A percentile compares a stretch with the other conserved stretches of the same genome.
Evolutionary conservation across 2,329 filamentous ascomycete species (phyloP).

Genomic region (Pezicula neosporulosa): DNA sequence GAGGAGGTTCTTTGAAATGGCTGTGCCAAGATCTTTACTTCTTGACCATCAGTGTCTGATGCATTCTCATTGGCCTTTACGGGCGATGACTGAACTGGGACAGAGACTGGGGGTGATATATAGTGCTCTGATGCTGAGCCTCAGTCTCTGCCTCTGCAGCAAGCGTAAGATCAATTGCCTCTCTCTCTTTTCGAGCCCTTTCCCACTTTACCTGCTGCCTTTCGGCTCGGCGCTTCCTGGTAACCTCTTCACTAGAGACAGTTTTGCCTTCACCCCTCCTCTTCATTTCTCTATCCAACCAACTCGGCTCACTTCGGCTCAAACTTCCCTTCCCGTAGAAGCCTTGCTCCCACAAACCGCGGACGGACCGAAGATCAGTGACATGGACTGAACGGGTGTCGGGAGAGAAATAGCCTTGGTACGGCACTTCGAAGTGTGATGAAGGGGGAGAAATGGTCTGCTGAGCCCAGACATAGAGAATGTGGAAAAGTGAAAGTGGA

Average conservation of each 20-base stretch:
- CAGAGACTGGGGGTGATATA: neutral
- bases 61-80: neutral
- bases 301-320: constrained; percentile 92
- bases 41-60: constrained; percentile 24
- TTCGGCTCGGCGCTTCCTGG: constrained; percentile 72
- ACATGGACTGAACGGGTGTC: constrained; percentile 82
- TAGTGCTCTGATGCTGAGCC: neutral
- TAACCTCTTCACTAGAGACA: constrained; percentile 79
- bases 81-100: too few species aligned
- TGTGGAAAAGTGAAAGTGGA: constrained; percentile 79
- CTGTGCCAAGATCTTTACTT: neutral
- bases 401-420: constrained; percentile 76
- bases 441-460: constrained; percentile 65
- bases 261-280: constrained; percentile 59
- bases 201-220: constrained; percentile 86
- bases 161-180: constrained; percentile 73
- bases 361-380: constrained; percentile 69
- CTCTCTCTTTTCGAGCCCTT: constrained; percentile 80
- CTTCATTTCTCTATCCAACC: constrained; percentile 80
- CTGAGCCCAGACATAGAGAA: constrained; percentile 72
- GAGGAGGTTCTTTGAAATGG: neutral
- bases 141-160: constrained; percentile 41
- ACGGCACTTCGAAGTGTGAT: constrained; percentile 59
- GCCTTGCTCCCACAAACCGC: constrained; percentile 90
- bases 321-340: constrained; percentile 95